Evolutionary conservation across 2,329 filamentous ascomycete species (phyloP).

Genomic region (Dissoconium aciculare): DNA sequence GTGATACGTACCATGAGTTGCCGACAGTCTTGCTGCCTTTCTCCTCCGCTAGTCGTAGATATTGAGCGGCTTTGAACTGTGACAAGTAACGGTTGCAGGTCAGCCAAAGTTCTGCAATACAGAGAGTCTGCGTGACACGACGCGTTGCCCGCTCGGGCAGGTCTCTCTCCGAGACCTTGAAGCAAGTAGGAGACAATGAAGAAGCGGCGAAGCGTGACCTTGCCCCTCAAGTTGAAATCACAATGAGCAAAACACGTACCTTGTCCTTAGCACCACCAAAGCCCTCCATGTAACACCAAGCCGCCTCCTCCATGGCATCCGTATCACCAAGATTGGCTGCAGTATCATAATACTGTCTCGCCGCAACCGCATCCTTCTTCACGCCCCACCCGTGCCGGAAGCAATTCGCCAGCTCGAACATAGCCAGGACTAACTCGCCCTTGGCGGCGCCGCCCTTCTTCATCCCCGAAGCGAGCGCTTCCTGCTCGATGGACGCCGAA

Average conservation of each 20-base stretch:
- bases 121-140: too few species aligned
- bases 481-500: conserved; percentile 69
- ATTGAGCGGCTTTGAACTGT: conserved; percentile 69
- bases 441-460: conserved; percentile 91
- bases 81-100: conserved; percentile 11
- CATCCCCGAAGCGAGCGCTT: conserved; percentile 72
- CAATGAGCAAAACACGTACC: too few species aligned
- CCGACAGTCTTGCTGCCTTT: conserved; percentile 81
- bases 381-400: conserved; percentile 95
- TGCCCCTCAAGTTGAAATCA: too few species aligned
- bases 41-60: conserved; percentile 80
- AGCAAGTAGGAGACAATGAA: too few species aligned
- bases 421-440: conserved; percentile 88
- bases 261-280: conserved; percentile 97
- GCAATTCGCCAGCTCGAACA: conserved; percentile 84
- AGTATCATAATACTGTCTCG: conserved; percentile 87
- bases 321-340: conserved; percentile 91
- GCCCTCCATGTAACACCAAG: conserved; percentile 92
- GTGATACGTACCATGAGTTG: conserved; percentile 81
- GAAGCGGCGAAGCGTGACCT: too few species aligned
- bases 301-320: conserved; percentile 94
- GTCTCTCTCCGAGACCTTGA: too few species aligned
- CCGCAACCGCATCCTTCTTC: conserved; percentile 68
- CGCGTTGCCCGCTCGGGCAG: too few species aligned
- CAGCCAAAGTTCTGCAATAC: too few species aligned